phyloP scores from a whole-genome alignment of 2,329 filamentous ascomycete genomes.

The Cordyceps pruinosa region DNA sequence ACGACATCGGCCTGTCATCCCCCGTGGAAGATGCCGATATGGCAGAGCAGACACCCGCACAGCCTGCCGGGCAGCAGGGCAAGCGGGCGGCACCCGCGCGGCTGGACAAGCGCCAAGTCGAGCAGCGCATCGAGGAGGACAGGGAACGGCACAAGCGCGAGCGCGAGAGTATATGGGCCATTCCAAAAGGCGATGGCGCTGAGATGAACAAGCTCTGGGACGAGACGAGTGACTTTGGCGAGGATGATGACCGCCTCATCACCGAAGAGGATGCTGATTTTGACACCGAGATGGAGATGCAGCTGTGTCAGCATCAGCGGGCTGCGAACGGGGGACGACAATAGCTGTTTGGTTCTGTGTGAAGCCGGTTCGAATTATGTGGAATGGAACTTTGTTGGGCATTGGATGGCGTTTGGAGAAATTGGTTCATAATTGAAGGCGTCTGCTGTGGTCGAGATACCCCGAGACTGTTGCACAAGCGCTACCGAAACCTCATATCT shows the following conservation, averaged over 20 bases:
- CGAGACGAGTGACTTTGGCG: constrained; percentile 76
- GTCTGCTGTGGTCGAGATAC: constrained; percentile 8
- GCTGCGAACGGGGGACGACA: constrained; percentile 25
- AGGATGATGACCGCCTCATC: constrained; percentile 74
- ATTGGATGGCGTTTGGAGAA: constrained; percentile 25
- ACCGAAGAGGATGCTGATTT: constrained; percentile 62
- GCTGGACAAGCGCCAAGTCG: constrained; percentile 80
- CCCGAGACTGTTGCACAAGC: neutral
- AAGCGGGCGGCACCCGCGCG: constrained; percentile 29
- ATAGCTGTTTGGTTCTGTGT: constrained; percentile 10
- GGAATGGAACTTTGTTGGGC: constrained; percentile 8
- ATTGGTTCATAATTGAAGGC: constrained; percentile 7
- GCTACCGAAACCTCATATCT: neutral
- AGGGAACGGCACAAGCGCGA: constrained; percentile 88
- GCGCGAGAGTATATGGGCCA: constrained; percentile 89
- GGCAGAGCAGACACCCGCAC: constrained; percentile 34
- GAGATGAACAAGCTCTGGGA: constrained; percentile 83
- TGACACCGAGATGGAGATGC: constrained; percentile 33
- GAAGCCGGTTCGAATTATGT: neutral
- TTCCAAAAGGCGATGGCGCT: constrained; percentile 52
- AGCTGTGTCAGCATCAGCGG: constrained; percentile 33
- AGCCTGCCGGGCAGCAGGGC: constrained; percentile 31
- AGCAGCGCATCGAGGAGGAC: constrained; percentile 96
- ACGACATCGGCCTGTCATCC: constrained; percentile 47
- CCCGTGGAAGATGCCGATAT: constrained; percentile 39